phyloP scores from a whole-genome alignment of 2,329 filamentous ascomycete species.

The Zopfia rhizophila region DNA sequence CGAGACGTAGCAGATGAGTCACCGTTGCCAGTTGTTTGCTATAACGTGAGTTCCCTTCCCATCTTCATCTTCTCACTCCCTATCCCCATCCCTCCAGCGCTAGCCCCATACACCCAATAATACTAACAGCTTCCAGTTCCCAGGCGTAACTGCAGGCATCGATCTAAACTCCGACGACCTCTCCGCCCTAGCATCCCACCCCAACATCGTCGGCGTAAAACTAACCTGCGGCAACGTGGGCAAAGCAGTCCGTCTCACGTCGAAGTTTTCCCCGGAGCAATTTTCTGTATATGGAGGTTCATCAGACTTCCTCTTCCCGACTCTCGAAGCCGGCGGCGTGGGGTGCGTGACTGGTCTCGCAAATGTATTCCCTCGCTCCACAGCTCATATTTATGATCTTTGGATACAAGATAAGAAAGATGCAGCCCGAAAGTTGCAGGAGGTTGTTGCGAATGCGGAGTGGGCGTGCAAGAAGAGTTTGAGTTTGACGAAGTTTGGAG shows the following conservation, averaged over 20 bases:
- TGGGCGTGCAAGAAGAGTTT: slow-evolving; percentile 64
- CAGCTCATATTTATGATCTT: slow-evolving; percentile 54
- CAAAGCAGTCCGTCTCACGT: slow-evolving; percentile 68
- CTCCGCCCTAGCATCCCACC: slow-evolving; percentile 62
- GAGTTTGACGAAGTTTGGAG: slow-evolving; percentile 59
- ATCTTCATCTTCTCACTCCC: background rate
- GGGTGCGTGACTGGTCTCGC: slow-evolving; percentile 64
- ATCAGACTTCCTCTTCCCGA: slow-evolving; percentile 71
- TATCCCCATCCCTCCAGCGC: too few relatives aligned
- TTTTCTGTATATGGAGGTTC: slow-evolving; percentile 76
- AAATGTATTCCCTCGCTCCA: slow-evolving; percentile 45
- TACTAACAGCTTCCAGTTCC: slow-evolving; percentile 61
- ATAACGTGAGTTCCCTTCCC: slow-evolving; percentile 33
- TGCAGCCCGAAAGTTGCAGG: slow-evolving; percentile 55
- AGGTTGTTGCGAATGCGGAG: slow-evolving; percentile 59
- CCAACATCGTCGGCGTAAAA: slow-evolving; percentile 72
- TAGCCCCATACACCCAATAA: too few relatives aligned
- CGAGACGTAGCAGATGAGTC: slow-evolving; percentile 51
- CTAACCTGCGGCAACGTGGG: slow-evolving; percentile 72
- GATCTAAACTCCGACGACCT: slow-evolving; percentile 74
- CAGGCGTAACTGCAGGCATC: slow-evolving; percentile 73
- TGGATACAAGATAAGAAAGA: slow-evolving; percentile 53
- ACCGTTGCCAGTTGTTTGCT: slow-evolving; percentile 37
- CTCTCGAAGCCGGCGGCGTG: slow-evolving; percentile 58
- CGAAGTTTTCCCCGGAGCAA: slow-evolving; percentile 61